Evolutionary conservation across 2,329 filamentous ascomycete genomes (phyloP), one percentile per base, ranked within the genome.

Genomic region (Geosmithia morbida): DNA sequence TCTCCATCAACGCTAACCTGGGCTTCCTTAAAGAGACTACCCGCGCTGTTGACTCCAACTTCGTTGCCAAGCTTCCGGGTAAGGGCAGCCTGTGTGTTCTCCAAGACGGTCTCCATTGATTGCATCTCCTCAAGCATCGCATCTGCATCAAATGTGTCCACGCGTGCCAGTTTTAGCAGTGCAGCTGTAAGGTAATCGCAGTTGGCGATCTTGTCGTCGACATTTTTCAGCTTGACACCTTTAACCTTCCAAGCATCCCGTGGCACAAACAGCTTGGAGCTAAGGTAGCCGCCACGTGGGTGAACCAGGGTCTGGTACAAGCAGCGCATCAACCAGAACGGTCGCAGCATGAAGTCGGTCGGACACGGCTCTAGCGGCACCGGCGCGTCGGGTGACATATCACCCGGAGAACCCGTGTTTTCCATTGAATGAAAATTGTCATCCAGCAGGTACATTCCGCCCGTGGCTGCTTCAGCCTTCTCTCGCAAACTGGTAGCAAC

Each of bases 261-360:
- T 6, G 92, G 89, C 5, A 98, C 77, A 59, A 98, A 98, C 0
- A 98, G 74, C 56, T 88, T 89, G 19, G 82, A 90, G 47, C 89
- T 94, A 18, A 98, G 60, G 59, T 96, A 98, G 16, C 89, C 92
- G 39, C 92, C 92, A 20, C 87, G 81, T 2, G 90, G 87, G 58
- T 98, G 90, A 17, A 83, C 84, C 43, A 98, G 79, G 0, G 89
- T 95, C 61, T 96, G 87, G 59, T 92, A 94, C 22, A 98, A 73
- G 51, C 85, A 89, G 48, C 92, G 81, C 87, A 98, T 95, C 43
- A 98, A 72, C 92, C 92, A 98, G 63, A 96, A 98, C 2, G 92
- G 94, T 18, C 92, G 81, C n/a, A 97, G 72, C 56, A 96, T 74
- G 50, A 83, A 82, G 41, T 94, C 87, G 37, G 84, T 86, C 1